These are phyloP conservation scores for Fraxinus excelsior DNA, from an alignment of 257 asterid species.

Conservation along the genomic window DNA sequence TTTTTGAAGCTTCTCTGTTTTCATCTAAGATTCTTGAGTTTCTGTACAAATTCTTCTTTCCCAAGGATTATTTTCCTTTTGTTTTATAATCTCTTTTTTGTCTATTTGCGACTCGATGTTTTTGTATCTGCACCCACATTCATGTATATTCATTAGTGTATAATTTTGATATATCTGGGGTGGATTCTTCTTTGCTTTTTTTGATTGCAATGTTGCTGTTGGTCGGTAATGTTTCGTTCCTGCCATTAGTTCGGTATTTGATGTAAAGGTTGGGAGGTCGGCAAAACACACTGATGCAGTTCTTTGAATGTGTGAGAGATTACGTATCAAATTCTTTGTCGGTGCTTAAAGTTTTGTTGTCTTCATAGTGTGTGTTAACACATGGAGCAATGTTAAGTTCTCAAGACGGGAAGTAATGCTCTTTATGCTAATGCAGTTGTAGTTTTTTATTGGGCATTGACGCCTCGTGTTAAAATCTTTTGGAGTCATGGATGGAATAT, in stretches of 20 bases:
- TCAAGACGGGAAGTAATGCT: neutral
- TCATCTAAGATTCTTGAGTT: neutral
- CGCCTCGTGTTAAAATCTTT: neutral
- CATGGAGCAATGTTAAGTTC: neutral
- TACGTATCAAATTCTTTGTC: neutral
- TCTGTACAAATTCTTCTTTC: neutral
- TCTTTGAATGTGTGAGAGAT: neutral
- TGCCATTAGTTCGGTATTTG: neutral
- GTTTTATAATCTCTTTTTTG: conserved; percentile 9
- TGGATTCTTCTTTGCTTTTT: neutral
- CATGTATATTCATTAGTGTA: neutral
- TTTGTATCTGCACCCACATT: neutral
- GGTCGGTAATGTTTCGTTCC: neutral
- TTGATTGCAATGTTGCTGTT: conserved; percentile 3
- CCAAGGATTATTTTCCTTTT: conserved; percentile 3
- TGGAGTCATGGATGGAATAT: neutral
- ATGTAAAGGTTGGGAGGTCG: neutral
- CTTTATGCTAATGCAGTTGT: neutral
- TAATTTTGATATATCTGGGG: neutral
- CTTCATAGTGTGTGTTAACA: neutral
- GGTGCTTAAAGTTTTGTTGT: neutral
- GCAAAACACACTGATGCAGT: neutral
- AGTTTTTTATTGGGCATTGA: neutral
- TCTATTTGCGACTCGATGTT: neutral
- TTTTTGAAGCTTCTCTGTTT: conserved; percentile 5